A percentile compares a stretch with the other conserved stretches of the same genome.
phyloP scores from a whole-genome alignment of 2,329 filamentous ascomycete genomes.

The Paracorniculantispora psalliotae region DNA sequence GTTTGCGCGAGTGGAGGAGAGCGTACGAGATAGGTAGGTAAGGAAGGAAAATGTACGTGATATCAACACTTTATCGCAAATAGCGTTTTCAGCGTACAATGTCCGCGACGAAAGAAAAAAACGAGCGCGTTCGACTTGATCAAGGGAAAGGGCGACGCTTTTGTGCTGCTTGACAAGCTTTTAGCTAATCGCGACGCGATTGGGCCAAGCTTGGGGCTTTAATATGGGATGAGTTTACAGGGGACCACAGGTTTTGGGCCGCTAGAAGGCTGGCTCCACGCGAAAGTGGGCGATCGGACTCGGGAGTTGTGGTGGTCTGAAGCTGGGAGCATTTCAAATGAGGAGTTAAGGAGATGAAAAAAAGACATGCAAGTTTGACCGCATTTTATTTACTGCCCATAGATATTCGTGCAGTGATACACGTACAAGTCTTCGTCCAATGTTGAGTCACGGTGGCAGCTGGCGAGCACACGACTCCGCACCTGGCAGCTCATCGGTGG shows the following conservation, averaged over 20 bases:
- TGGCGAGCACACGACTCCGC: not conserved
- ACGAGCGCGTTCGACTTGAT: not conserved
- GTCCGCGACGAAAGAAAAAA: not conserved
- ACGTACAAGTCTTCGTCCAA: not conserved
- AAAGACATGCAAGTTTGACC: no score
- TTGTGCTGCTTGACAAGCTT: not conserved
- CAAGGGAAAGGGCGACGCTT: not conserved
- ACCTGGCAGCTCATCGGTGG: not conserved
- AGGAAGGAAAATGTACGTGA: no score
- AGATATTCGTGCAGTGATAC: not conserved
- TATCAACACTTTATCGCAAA: not conserved
- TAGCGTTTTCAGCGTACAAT: not conserved
- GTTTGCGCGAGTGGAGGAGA: not conserved
- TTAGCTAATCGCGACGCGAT: slow-evolving; percentile 11
- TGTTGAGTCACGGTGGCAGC: not conserved
- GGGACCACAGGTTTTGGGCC: not conserved
- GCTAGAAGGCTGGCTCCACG: not conserved
- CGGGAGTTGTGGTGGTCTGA: not conserved
- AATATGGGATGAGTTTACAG: slow-evolving; percentile 3
- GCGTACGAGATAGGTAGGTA: no score
- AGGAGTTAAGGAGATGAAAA: not conserved
- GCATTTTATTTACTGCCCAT: no score
- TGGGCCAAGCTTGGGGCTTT: slow-evolving; percentile 1
- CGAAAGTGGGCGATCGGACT: slow-evolving; percentile 1
- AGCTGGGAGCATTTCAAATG: no score